Evolutionary conservation across 164 flowering plant species (phyloP), one percentile per base, ranked within the genome.

Genomic region (Protea cynaroides): DNA sequence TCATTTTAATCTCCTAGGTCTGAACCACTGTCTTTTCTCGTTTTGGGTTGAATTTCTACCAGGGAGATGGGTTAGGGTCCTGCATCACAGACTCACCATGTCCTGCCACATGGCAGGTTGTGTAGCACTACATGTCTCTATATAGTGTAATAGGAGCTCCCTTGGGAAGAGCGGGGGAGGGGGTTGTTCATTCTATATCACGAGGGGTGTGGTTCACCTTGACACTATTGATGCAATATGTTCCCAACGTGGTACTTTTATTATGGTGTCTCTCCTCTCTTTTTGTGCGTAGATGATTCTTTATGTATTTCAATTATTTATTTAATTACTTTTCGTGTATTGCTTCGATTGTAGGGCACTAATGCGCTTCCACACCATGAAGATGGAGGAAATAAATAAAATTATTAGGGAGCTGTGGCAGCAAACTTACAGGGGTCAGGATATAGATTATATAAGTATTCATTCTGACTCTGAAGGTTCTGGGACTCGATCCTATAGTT

Each of bases 371-470:
- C 99, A 94, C 80, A 55, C 96, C 14, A 88, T 94, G 96, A 94
- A 94, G 79, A 94, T 94, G 99, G 99, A 94, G 75, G 99, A 94
- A 77, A 94, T 94, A 51, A 94, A 94, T 72, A 94, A 89, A 71
- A 94, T 94, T 56, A 94, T 94, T 37, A 72, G 93, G 66, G 99
- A 94, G 70, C 73, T 94, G 66, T 94, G 99, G 99, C 97, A 91
- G 75, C 99, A 94, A 74, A 94, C 99, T 13, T 94, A 94, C 81
- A 84, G 99, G 72, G 99, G 99, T 62, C 99, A 94, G 69, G 99
- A 94, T 68, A 91, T 94, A 51, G 99, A 94, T 75, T 89, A 86
- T 68, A 91, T 94, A 24, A 75, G 93, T 46, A 94, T 94, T 71
- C 96, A 86, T 70, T 94, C 99, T 29, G 97, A 91, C 79, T 83